Conservation (phyloP, 345 rosid genomes). For the Eucalyptus leucophloia region DNA sequence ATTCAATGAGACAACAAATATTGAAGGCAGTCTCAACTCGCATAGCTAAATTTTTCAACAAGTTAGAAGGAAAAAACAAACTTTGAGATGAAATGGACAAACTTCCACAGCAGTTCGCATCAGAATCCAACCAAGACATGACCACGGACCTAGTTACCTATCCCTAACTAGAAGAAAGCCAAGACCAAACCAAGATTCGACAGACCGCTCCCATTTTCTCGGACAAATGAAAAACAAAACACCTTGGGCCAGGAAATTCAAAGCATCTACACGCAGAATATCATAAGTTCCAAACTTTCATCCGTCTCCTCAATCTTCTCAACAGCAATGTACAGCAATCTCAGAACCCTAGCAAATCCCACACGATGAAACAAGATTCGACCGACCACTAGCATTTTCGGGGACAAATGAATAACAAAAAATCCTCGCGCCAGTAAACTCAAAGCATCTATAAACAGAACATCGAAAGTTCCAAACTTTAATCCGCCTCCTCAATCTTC, state of each 20-base stretch:
- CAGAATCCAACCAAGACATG: neutral
- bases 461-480: neutral
- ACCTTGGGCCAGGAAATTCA: neutral
- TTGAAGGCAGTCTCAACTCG: neutral
- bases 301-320: neutral
- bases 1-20: neutral
- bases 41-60: neutral
- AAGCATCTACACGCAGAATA: neutral
- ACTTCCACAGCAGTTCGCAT: neutral
- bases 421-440: neutral
- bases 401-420: neutral
- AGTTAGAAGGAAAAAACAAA: neutral
- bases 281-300: neutral
- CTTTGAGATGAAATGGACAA: neutral
- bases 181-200: neutral
- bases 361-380: neutral
- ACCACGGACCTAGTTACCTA: neutral
- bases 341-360: neutral
- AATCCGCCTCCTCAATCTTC: neutral
- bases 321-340: neutral
- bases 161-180: neutral
- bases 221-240: neutral
- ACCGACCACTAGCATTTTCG: neutral
- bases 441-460: neutral
- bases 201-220: neutral